phyloP scores from a whole-genome alignment of 768 basidiomycete genomes.

The Pholiota microspora region DNA sequence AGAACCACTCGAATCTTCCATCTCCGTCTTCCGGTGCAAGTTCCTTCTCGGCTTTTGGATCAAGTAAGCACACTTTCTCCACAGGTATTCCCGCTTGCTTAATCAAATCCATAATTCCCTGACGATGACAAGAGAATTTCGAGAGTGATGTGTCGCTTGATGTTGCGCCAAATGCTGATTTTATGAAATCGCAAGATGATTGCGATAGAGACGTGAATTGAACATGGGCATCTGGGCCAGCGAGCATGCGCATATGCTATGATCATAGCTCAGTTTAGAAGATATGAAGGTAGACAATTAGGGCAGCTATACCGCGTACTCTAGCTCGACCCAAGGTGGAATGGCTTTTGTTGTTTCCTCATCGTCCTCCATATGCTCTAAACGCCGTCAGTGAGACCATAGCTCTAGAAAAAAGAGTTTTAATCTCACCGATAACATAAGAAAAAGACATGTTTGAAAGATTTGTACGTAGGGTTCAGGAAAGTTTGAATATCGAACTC shows the following conservation, averaged over 20 bases:
- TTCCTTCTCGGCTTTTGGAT: conserved; percentile 75
- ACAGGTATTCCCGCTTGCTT: conserved; percentile 36
- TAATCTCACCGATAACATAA: conserved; percentile 55
- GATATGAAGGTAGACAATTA: background rate
- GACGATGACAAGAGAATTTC: conserved; percentile 43
- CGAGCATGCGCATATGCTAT: conserved; percentile 83
- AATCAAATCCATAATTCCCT: conserved; percentile 62
- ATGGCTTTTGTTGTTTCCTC: conserved; percentile 68
- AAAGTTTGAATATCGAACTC: background rate
- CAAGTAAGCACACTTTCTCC: conserved; percentile 84
- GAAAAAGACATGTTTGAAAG: conserved; percentile 38
- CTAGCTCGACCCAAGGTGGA: conserved; percentile 90
- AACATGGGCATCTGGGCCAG: conserved; percentile 61
- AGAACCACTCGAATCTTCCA: conserved; percentile 78
- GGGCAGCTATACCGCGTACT: conserved; percentile 62
- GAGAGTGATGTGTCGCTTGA: conserved; percentile 24
- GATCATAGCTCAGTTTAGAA: background rate
- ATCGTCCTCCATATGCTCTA: conserved; percentile 96
- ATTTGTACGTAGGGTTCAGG: background rate
- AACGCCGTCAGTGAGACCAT: conserved; percentile 6
- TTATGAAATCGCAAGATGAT: conserved; percentile 59
- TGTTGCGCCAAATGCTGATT: conserved; percentile 23
- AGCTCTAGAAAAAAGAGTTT: background rate
- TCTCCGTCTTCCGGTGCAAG: conserved; percentile 78
- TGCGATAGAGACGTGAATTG: conserved; percentile 86